Evolutionary conservation across 139 green algal genomes (phyloP).

Genomic region (Tetraselmis striata): DNA sequence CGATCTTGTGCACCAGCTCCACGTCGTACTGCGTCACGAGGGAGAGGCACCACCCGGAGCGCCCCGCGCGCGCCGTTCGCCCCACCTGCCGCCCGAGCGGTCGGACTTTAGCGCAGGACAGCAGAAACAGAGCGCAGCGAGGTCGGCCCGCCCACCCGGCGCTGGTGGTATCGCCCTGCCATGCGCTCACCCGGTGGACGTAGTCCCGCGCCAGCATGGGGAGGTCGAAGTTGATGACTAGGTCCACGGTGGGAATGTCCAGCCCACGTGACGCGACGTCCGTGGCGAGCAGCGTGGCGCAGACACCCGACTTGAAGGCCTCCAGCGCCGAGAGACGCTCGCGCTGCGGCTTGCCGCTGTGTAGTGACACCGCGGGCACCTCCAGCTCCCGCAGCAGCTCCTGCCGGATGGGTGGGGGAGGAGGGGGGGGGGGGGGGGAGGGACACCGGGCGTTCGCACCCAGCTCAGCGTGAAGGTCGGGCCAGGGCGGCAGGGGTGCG

Average conservation of each 20-base stretch:
- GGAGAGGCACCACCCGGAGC: constrained; percentile 73
- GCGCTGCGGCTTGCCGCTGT: constrained; percentile 61
- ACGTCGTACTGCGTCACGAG: constrained; percentile 88
- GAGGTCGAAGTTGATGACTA: constrained; percentile 93
- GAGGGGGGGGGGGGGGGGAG: too few relatives aligned
- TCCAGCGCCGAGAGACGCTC: constrained; percentile 67
- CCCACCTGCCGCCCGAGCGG: constrained; percentile 48
- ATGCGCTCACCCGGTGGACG: constrained; percentile 56
- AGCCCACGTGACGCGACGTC: constrained; percentile 61
- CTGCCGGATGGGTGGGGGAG: neutral
- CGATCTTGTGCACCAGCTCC: constrained; percentile 57
- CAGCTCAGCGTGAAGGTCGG: too few relatives aligned
- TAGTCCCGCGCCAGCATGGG: constrained; percentile 71
- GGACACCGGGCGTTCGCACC: too few relatives aligned
- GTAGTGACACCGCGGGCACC: constrained; percentile 49
- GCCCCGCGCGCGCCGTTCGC: constrained; percentile 75
- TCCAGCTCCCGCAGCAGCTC: constrained; percentile 71
- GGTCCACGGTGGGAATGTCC: constrained; percentile 90
- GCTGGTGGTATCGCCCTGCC: too few relatives aligned
- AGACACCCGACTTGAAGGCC: constrained; percentile 54
- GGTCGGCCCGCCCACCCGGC: too few relatives aligned
- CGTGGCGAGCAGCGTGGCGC: constrained; percentile 70
- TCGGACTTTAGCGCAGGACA: neutral
- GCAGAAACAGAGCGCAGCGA: neutral
- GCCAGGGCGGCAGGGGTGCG: neutral